These are phyloP conservation scores for Aspergillus sclerotioniger DNA, from an alignment of 495 filamentous ascomycete species.

Conservation along the genomic window DNA sequence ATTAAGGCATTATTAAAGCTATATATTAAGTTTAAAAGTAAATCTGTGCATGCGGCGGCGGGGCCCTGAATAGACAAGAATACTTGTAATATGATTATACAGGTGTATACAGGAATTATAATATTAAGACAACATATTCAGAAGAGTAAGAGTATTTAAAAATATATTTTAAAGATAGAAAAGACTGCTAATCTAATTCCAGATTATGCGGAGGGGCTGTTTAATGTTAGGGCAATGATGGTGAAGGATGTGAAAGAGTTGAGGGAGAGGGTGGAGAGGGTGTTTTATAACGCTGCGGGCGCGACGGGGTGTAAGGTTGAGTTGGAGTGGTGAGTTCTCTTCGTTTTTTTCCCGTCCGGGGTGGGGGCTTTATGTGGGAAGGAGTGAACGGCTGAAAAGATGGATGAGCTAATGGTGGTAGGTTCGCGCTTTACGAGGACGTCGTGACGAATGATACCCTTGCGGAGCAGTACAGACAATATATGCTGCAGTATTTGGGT, in stretches of 20 bases:
- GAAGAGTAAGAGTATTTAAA: conserved; percentile 15
- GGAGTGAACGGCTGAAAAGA: no score
- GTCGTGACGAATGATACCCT: conserved; percentile 52
- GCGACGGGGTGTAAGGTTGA: conserved; percentile 54
- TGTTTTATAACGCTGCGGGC: conserved; percentile 50
- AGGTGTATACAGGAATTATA: conserved; percentile 11
- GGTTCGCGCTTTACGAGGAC: conserved; percentile 45
- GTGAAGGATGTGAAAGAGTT: conserved; percentile 34
- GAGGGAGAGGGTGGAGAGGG: conserved; percentile 36
- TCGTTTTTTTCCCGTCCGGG: no score
- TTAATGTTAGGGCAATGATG: conserved; percentile 27
- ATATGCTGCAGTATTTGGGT: conserved; percentile 40
- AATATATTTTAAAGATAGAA: conserved; percentile 9
- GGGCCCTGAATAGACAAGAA: conserved; percentile 17
- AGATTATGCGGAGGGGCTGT: conserved; percentile 43
- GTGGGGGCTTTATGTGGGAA: no score
- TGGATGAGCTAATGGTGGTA: neutral
- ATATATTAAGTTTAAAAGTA: conserved; percentile 9
- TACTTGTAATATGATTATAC: conserved; percentile 15
- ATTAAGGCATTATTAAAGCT: conserved; percentile 19
- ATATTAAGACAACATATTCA: conserved; percentile 18
- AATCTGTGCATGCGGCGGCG: conserved; percentile 12
- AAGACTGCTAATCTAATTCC: conserved; percentile 54
- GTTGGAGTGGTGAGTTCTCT: conserved; percentile 26
- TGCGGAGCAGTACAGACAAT: conserved; percentile 37